Conservation (phyloP, 2,329 filamentous ascomycete species). For the Delphinella strobiligena region DNA sequence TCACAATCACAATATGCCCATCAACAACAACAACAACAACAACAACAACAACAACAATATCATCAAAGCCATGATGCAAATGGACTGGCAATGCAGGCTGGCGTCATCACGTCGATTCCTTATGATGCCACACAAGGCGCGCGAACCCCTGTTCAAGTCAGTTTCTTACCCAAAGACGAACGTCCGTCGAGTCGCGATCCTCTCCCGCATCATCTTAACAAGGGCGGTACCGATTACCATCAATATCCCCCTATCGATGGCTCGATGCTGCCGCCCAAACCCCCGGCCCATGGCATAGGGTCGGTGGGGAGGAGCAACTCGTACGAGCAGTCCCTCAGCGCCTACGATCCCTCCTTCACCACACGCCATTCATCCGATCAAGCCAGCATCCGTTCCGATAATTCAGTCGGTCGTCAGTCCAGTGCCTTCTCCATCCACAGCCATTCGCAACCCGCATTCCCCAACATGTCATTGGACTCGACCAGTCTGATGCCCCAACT, state of each 20-base stretch:
- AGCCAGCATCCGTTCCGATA: slow-evolving; percentile 51
- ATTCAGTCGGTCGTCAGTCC: slow-evolving; percentile 45
- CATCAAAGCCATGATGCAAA: slow-evolving; percentile 19
- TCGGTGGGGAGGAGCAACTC: slow-evolving; percentile 6
- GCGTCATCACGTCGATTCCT: slow-evolving; percentile 77
- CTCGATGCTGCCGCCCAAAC: slow-evolving; percentile 12
- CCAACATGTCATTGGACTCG: slow-evolving; percentile 30
- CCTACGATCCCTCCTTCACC: slow-evolving; percentile 36
- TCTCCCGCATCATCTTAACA: slow-evolving; percentile 73
- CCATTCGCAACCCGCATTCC: slow-evolving; percentile 43
- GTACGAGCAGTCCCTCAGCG: slow-evolving; percentile 5
- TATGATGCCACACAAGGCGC: slow-evolving; percentile 59
- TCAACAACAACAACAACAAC: too few relatives aligned
- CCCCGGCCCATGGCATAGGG: slow-evolving; percentile 15
- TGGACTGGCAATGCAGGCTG: slow-evolving; percentile 57
- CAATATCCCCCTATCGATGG: slow-evolving; percentile 68
- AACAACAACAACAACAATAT: too few relatives aligned
- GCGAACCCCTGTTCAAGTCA: slow-evolving; percentile 60
- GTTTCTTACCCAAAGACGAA: slow-evolving; percentile 58
- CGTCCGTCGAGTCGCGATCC: slow-evolving; percentile 51
- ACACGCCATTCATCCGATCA: slow-evolving; percentile 51
- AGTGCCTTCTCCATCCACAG: slow-evolving; percentile 44
- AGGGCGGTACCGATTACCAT: slow-evolving; percentile 66
- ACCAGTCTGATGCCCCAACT: slow-evolving; percentile 26
- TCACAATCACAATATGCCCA: too few relatives aligned